phyloP scores from a whole-genome alignment of 345 rosid species.

The Citrus sinensis region DVS_A1.0 CM039169.1:32866501-32867000 shows the following conservation, averaged over 20 bases:
- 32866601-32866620: slow-evolving; percentile 41
- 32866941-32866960: not conserved
- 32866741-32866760: slow-evolving; percentile 11
- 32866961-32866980: not conserved
- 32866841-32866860: slow-evolving; percentile 1
- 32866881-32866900: slow-evolving; percentile 8
- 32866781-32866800: slow-evolving; percentile 3
- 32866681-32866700: slow-evolving; percentile 30
- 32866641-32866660: slow-evolving; percentile 39
- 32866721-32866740: slow-evolving; percentile 1
- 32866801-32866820: not conserved
- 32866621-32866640: slow-evolving; percentile 45
- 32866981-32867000: not conserved
- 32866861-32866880: not conserved
- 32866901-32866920: not conserved
- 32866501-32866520: slow-evolving; percentile 22
- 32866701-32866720: not conserved
- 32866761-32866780: not conserved
- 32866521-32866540: slow-evolving; percentile 22
- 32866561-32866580: slow-evolving; percentile 32
- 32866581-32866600: slow-evolving; percentile 45
- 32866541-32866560: slow-evolving; percentile 31
- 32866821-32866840: not conserved
- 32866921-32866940: not conserved
- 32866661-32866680: slow-evolving; percentile 34